Evolutionary conservation across 2,329 filamentous ascomycete genomes (phyloP).

Genomic region (Pseudogymnoascus sp.): DNA sequence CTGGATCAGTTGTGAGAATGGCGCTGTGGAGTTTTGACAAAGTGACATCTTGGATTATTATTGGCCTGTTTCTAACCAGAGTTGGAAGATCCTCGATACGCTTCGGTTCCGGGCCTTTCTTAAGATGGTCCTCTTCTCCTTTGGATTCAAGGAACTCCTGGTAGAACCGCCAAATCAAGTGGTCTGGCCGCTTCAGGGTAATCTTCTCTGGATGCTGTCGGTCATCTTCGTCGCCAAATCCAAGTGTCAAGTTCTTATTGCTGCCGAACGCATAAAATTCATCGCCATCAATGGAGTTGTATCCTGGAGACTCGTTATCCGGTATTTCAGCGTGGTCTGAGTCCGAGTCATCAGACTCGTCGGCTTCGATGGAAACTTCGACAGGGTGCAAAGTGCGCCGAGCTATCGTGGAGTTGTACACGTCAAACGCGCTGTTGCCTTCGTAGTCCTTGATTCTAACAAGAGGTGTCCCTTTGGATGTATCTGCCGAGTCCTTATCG

Average conservation of each 20-base stretch:
- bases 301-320: slow-evolving; percentile 18
- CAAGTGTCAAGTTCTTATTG: slow-evolving; percentile 89
- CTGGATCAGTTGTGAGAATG: slow-evolving; percentile 76
- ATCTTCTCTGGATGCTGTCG: slow-evolving; percentile 88
- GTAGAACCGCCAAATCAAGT: slow-evolving; percentile 68
- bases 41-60: slow-evolving; percentile 72
- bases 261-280: slow-evolving; percentile 93
- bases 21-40: slow-evolving; percentile 91
- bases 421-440: slow-evolving; percentile 87
- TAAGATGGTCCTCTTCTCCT: slow-evolving; percentile 30
- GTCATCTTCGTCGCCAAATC: slow-evolving; percentile 92
- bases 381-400: slow-evolving; percentile 54
- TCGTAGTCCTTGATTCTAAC: slow-evolving; percentile 96
- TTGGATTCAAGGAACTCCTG: slow-evolving; percentile 51
- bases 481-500: slow-evolving; percentile 58
- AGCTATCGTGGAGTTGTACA: slow-evolving; percentile 83
- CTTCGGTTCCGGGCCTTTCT: slow-evolving; percentile 19
- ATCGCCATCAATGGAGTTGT: slow-evolving; percentile 51
- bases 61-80: slow-evolving; percentile 61
- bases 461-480: slow-evolving; percentile 57
- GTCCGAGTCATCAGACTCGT: slow-evolving; percentile 42
- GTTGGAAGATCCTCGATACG: slow-evolving; percentile 55
- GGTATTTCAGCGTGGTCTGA: slow-evolving; percentile 44
- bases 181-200: slow-evolving; percentile 65
- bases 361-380: slow-evolving; percentile 26